Base-by-base conservation (phyloP, 495 filamentous ascomycete species). In the Podospora australis region DNA sequence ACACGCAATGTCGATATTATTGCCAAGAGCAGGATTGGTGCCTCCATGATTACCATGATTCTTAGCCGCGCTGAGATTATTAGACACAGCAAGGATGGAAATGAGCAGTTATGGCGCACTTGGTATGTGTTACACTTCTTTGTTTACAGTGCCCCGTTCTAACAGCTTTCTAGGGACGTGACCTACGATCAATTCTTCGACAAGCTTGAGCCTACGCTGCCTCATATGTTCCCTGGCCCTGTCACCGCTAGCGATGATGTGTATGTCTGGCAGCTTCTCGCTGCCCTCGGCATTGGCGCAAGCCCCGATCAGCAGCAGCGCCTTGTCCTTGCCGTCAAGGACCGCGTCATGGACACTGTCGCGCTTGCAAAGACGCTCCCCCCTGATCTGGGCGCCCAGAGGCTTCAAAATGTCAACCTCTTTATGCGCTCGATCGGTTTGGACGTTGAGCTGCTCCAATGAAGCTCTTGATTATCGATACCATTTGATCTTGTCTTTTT, bases 371-470 rank as follows among this genome's bases (percentile, higher is more conserved):
- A 92, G 72, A 88, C 86, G 2, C 79, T 97, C 11, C 92, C 94
- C 10, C 74, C 81, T 14, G 88, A 92, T 34, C 83, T 96, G 79
- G 79, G 83, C 14, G 81, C 78, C 56, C 78, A 84, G 61, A 82
- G 90, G 46, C 73, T 94, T 39, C 83, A 83, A 48, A 91, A 96
- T 61, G 94, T 98, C 55, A 97, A 98, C 66, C 70, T 98, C 23
- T 98, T 98, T 65, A 96, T 98, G 91, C 81, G 88, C 53, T 92
- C 91, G 44, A 97, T 98, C 65, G 94, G 92, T 4, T 75, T 98
- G 56, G 94, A 97, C 72, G 92, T 98, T 26, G 92, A 96, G 57
- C 72, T 96, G 49, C 81, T 98, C 54, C 84, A 86, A 62, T 95
- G 59, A 79, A 49, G 46, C 23, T 20, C n/a, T n/a, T n/a, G 23